These are phyloP conservation scores for Sophora flavescens DNA, from an alignment of 306 rosid species.

Conservation along the genomic window DNA sequence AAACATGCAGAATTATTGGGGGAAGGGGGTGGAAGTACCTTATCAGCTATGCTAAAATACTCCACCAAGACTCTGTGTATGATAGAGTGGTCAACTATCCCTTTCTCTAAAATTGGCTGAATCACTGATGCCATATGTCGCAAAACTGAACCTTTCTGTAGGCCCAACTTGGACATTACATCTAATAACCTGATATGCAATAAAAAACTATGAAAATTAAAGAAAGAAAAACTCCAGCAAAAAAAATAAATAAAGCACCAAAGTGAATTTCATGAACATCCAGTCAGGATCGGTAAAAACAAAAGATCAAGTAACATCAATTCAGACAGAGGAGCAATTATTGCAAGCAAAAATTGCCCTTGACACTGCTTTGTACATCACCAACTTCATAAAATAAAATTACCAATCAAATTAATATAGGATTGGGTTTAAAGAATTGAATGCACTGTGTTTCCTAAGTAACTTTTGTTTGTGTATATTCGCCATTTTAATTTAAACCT, in stretches of 20 bases:
- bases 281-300: constrained; percentile 11
- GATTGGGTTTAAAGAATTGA: constrained; percentile 10
- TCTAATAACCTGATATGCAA: constrained; percentile 70
- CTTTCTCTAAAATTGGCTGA: constrained; percentile 96
- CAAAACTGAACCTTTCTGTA: constrained; percentile 79
- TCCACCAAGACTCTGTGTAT: constrained; percentile 81
- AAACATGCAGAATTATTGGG: constrained; percentile 24
- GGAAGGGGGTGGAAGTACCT: constrained; percentile 58
- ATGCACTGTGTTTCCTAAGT: constrained; percentile 4
- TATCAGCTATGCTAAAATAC: constrained; percentile 81
- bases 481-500: not conserved
- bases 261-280: constrained; percentile 8
- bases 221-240: constrained; percentile 26
- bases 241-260: not conserved
- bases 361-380: not conserved
- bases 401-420: constrained; percentile 23
- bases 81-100: constrained; percentile 95
- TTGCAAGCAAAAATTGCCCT: constrained; percentile 4
- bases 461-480: not conserved
- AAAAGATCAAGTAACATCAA: constrained; percentile 29
- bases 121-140: constrained; percentile 81
- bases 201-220: constrained; percentile 28
- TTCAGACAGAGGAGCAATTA: constrained; percentile 23
- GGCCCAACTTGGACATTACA: constrained; percentile 76
- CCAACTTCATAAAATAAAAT: constrained; percentile 18